Conservation (phyloP, 345 rosid species). For the Eucalyptus albens region DNA sequence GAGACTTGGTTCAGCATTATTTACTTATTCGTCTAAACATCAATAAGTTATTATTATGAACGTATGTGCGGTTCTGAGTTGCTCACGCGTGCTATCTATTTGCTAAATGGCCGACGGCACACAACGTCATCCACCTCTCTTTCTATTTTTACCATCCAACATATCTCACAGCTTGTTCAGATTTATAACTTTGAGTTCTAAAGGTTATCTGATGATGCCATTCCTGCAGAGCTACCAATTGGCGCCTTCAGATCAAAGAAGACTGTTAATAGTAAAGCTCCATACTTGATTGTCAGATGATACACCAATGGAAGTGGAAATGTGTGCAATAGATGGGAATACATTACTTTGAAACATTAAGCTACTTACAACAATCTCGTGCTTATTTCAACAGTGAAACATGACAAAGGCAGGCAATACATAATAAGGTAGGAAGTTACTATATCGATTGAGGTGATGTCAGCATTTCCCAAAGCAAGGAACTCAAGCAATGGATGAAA, state of each 20-base stretch:
- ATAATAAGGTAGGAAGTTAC: background rate
- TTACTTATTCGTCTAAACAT: background rate
- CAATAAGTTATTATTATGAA: background rate
- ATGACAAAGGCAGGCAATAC: background rate
- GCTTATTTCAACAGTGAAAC: background rate
- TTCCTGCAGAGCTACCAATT: background rate
- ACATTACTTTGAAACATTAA: background rate
- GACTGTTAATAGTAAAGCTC: background rate
- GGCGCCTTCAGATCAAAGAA: background rate
- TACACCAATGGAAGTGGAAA: background rate
- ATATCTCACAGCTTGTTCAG: background rate
- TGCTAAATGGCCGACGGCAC: background rate
- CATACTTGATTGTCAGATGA: background rate
- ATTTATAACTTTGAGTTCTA: background rate
- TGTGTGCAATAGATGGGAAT: background rate
- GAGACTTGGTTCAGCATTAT: background rate
- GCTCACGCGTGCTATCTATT: background rate
- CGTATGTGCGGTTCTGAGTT: background rate
- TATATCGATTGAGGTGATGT: background rate
- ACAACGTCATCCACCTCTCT: background rate
- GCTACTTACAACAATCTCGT: background rate
- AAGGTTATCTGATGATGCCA: background rate
- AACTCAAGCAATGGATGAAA: background rate
- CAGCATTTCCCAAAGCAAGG: background rate
- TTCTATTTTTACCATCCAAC: background rate